A percentile compares a stretch with the other conserved stretches of the same genome.
These are phyloP conservation scores for Hypoxylon lienhwacheense DNA, from an alignment of 495 filamentous ascomycete species.

Conservation along the genomic window DNA sequence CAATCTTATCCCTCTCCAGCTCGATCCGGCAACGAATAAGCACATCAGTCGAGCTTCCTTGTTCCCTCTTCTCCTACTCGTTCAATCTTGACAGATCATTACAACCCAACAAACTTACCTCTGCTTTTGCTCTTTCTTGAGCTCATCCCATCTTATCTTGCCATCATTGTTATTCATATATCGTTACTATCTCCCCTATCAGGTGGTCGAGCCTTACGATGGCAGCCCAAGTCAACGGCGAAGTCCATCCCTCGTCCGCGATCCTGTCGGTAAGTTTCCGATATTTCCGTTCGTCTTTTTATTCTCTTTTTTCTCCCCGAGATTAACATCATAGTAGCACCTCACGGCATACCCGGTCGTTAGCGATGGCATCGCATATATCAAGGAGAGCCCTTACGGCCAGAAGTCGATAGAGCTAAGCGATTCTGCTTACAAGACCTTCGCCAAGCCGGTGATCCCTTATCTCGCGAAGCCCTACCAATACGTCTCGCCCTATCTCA, in stretches of 20 bases:
- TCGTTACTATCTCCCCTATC: neutral
- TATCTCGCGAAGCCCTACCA: constrained; percentile 75
- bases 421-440: constrained; percentile 63
- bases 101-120: constrained; percentile 21
- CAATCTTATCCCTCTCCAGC: neutral
- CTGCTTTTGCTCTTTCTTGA: constrained; percentile 7
- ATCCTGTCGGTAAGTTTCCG: constrained; percentile 62
- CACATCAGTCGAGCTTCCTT: constrained; percentile 9
- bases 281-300: constrained; percentile 6
- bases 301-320: neutral
- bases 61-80: constrained; percentile 2
- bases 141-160: constrained; percentile 4
- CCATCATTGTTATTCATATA: constrained; percentile 4
- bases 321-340: constrained; percentile 58
- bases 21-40: constrained; percentile 15
- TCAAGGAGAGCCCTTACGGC: constrained; percentile 79
- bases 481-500: constrained; percentile 79
- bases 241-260: constrained; percentile 60
- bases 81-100: no score
- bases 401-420: constrained; percentile 75
- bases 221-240: constrained; percentile 65
- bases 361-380: constrained; percentile 72
- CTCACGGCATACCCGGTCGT: constrained; percentile 83
- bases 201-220: constrained; percentile 31
- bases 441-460: constrained; percentile 71